phyloP scores from a whole-genome alignment of 345 rosid genomes.

The Excoecaria cochinchinensis region DNA sequence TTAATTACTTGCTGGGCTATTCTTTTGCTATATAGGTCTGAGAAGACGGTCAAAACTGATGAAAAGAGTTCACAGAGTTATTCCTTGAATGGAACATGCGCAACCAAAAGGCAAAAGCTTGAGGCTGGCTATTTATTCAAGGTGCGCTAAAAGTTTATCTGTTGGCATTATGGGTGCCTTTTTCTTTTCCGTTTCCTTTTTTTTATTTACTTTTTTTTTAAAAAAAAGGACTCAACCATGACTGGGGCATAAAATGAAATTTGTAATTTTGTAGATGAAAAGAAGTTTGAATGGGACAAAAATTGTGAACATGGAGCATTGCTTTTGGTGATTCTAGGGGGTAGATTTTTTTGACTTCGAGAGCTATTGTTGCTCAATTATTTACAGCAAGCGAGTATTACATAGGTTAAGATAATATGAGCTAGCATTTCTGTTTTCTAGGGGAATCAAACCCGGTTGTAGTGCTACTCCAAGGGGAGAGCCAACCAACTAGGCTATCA shows the following conservation, averaged over 20 bases:
- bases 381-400: background rate
- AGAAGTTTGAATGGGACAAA: background rate
- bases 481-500: too few species aligned
- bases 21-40: constrained; percentile 38
- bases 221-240: background rate
- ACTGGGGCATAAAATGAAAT: background rate
- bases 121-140: constrained; percentile 68
- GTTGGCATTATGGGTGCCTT: background rate
- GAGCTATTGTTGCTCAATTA: background rate
- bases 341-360: background rate
- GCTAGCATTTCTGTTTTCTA: background rate
- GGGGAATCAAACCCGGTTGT: too few species aligned
- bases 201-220: constrained; percentile 3
- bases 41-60: constrained; percentile 35
- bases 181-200: too few species aligned
- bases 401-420: background rate
- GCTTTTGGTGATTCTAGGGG: background rate
- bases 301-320: background rate
- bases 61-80: constrained; percentile 35
- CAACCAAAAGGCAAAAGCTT: constrained; percentile 82
- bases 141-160: constrained; percentile 39
- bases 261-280: background rate
- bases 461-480: too few species aligned
- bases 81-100: constrained; percentile 37
- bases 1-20: constrained; percentile 2